These are phyloP conservation scores for Entophlyctis luteolus DNA, from an alignment of 192 early-diverging fungal genomes.

Conservation along the genomic window DNA sequence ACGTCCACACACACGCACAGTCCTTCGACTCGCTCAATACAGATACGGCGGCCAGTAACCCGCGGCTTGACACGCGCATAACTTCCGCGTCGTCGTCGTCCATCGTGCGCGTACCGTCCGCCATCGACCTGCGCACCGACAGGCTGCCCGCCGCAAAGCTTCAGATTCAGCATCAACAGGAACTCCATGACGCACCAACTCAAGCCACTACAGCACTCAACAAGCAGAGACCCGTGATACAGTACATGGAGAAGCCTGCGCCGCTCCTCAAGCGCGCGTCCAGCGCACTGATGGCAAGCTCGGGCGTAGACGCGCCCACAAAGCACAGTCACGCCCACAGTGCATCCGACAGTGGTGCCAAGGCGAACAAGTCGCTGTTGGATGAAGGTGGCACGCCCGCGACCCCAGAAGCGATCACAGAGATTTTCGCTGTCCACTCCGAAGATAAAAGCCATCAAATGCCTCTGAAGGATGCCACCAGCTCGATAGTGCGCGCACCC, in stretches of 20 bases:
- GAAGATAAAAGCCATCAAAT: background rate
- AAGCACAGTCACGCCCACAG: background rate
- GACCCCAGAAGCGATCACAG: background rate
- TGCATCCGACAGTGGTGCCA: background rate
- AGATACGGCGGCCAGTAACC: no score
- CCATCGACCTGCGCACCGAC: no score
- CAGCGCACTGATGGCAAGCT: slow-evolving; percentile 13
- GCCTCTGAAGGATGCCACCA: slow-evolving; percentile 8
- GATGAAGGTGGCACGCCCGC: background rate
- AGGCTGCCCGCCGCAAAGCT: no score
- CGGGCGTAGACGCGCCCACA: background rate
- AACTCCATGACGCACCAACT: no score
- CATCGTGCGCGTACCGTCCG: no score
- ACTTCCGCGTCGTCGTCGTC: no score
- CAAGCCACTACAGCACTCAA: no score
- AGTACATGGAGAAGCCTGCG: slow-evolving; percentile 25
- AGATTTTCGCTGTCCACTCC: no score
- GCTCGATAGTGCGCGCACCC: background rate
- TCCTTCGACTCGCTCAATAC: no score
- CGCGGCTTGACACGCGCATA: no score
- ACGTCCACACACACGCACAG: no score
- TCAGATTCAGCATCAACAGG: no score
- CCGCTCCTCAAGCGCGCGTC: slow-evolving; percentile 23
- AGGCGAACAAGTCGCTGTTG: background rate
- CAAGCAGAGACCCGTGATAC: slow-evolving; percentile 5